Percentiles rank a stretch among this genome's conserved stretches.
Evolutionary conservation across 23 red algal species (phyloP).

Genomic region (Gracilaria gracilis): DNA sequence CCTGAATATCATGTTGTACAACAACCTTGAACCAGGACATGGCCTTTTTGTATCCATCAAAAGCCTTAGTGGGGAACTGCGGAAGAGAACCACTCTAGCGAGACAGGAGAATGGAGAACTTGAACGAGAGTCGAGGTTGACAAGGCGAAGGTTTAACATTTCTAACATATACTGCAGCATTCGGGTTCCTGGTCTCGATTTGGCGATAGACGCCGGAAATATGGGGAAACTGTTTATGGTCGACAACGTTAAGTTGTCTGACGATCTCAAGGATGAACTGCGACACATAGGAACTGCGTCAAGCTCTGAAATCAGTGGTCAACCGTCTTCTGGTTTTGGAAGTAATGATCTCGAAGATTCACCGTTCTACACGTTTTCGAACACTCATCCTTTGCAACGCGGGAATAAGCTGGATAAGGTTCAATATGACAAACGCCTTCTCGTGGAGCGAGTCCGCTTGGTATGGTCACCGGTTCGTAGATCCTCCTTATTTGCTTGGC

Average conservation of each 20-base stretch:
- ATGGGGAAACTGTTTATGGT: slow-evolving; percentile 63
- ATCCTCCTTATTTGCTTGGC: slow-evolving; percentile 75
- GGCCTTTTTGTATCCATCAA: slow-evolving; percentile 70
- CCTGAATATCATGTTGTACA: slow-evolving; percentile 82
- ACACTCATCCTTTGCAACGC: slow-evolving; percentile 64
- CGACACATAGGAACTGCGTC: slow-evolving; percentile 17
- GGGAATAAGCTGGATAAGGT: slow-evolving; percentile 77
- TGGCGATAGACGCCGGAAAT: slow-evolving; percentile 64
- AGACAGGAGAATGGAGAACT: slow-evolving; percentile 32
- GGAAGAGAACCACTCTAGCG: slow-evolving; percentile 44
- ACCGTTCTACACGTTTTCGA: slow-evolving; percentile 83
- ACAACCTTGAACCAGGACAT: slow-evolving; percentile 81
- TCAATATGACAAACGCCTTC: slow-evolving; percentile 60
- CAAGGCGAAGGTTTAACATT: slow-evolving; percentile 62
- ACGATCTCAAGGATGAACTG: slow-evolving; percentile 50
- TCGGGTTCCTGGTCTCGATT: slow-evolving; percentile 76
- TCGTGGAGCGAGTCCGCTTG: slow-evolving; percentile 66
- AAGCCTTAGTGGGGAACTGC: slow-evolving; percentile 29
- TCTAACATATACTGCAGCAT: slow-evolving; percentile 72
- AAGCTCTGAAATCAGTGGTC: slow-evolving; percentile 29
- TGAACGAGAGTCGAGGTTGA: slow-evolving; percentile 48
- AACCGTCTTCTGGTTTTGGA: slow-evolving; percentile 71
- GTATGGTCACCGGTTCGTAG: slow-evolving; percentile 75
- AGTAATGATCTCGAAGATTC: slow-evolving; percentile 67
- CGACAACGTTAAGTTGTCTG: slow-evolving; percentile 60